Percentiles rank a stretch among this genome's conserved stretches.
These are phyloP conservation scores for Gossypium schwendimanii DNA, from an alignment of 441 rosid genomes.

Conservation along the genomic window DNA sequence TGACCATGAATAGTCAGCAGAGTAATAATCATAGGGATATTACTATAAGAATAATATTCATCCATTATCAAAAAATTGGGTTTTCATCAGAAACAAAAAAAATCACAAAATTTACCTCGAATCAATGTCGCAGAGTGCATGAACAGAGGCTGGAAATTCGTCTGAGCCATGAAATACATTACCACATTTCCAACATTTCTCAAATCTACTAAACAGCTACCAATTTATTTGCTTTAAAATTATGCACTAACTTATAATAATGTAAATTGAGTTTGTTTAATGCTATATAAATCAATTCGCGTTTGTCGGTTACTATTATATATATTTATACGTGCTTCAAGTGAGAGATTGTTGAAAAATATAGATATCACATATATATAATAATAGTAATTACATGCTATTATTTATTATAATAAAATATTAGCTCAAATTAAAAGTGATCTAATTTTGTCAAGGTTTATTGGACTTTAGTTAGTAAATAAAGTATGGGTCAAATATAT, in stretches of 20 bases:
- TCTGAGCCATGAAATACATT: conserved; percentile 19
- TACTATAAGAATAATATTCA: too few relatives aligned
- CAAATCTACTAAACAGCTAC: not conserved
- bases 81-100: not conserved
- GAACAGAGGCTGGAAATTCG: conserved; percentile 24
- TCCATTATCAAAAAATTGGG: not conserved
- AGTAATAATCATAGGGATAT: too few relatives aligned
- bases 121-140: conserved; percentile 21
- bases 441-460: too few relatives aligned
- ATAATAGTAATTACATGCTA: too few relatives aligned
- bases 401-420: too few relatives aligned
- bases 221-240: not conserved
- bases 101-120: conserved; percentile 20
- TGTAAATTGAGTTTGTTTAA: not conserved
- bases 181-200: conserved; percentile 20
- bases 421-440: too few relatives aligned
- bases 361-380: too few relatives aligned
- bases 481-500: too few relatives aligned
- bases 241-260: not conserved
- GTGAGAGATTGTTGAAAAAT: too few relatives aligned
- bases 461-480: too few relatives aligned
- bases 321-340: not conserved
- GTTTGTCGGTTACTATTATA: not conserved
- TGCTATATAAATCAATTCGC: not conserved
- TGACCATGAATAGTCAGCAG: too few relatives aligned